Evolutionary conservation across 148 eudicot species (phyloP).

Genomic region (Rhododendron williamsianum): DNA sequence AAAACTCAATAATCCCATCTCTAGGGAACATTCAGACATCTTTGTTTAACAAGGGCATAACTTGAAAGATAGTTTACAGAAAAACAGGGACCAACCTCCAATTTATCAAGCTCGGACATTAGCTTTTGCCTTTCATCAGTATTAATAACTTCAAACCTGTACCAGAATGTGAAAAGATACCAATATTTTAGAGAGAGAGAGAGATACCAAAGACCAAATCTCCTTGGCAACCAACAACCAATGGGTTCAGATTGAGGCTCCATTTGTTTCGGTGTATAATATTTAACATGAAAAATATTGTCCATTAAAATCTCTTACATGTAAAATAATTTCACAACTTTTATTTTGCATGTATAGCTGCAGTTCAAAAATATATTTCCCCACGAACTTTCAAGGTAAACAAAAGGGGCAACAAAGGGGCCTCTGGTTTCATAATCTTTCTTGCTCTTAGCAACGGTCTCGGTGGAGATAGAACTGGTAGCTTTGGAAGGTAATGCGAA

Average conservation of each 20-base stretch:
- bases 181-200: neutral
- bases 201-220: neutral
- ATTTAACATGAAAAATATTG: too few species aligned
- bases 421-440: neutral
- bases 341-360: neutral
- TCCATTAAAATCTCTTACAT: neutral
- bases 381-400: neutral
- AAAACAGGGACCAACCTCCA: slow-evolving; percentile 46
- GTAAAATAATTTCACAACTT: neutral
- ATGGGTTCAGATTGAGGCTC: neutral
- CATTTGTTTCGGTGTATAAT: neutral
- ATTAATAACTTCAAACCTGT: slow-evolving; percentile 50
- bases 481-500: neutral
- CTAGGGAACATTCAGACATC: neutral
- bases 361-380: neutral
- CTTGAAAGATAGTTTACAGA: neutral
- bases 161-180: neutral
- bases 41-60: neutral
- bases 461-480: neutral
- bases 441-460: neutral
- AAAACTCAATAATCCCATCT: neutral
- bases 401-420: neutral
- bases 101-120: slow-evolving; percentile 32
- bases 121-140: slow-evolving; percentile 44
- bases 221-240: neutral